Evolutionary conservation across 192 early-diverging fungal species (phyloP), one percentile per base, ranked within the genome.

Genomic region (Linderina pennispora): DNA sequence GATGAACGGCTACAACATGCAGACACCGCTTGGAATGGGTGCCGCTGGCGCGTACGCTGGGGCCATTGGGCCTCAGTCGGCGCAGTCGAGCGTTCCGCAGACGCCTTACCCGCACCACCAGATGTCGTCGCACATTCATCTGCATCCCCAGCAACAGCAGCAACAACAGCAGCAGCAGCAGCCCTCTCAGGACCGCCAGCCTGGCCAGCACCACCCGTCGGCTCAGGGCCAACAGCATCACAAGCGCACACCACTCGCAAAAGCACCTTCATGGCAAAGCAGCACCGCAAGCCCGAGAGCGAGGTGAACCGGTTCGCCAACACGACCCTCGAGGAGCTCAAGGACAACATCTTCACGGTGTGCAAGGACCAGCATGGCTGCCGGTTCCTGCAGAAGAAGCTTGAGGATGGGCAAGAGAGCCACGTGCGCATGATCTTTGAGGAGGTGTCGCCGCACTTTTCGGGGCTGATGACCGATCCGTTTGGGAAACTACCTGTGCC

Each of bases 401-500:
- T 93, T 8, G 91, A 93, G 43, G 89, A 90, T 23, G 69, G 81
- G 6, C 76, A 77, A 31, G 77, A 79, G 33, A 52, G 72, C 48
- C 75, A 84, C 28, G 51, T 85, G 3, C 48, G 74, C n/a, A 58
- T 81, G 19, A 90, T 93, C 36, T 90, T 89, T 62, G 58, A 76
- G 14, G 87, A 93, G 50, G 82, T 87, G 2, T 79, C 79, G 48
- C 71, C 68, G 22, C 80, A 86, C 48, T 85, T 90, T 64, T 77
- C 80, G 20, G 84, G 81, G 47, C 69, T 93, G 21, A 91, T 91
- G 85, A 90, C 85, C 19, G 89, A 93, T 69, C 87, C 91, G 1
- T 93, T 93, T 71, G 91, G 91, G n/a, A 32, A 93, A 93, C 62
- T 93, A 93, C 54, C 72, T 93, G 21, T 91, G 89, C 57, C 91